Base-by-base conservation (phyloP, 148 eudicot genomes). In the Diospyros kaki region DNA sequence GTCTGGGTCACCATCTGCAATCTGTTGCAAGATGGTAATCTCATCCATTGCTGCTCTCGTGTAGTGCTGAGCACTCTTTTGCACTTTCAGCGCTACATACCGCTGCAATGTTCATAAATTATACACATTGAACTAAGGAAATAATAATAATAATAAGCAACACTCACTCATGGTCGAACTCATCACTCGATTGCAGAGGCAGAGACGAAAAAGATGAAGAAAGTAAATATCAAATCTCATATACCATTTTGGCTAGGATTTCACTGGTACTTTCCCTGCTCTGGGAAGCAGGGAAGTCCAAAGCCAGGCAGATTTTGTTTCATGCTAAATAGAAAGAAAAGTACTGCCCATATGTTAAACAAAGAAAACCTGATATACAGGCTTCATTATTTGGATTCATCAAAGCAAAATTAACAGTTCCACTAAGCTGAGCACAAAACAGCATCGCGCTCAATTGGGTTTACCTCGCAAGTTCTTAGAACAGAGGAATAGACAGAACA, bases 41-140 rank as follows among this genome's bases (percentile, higher is more conserved):
- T 73, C 75, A 73, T 73, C 67, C 75, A 73, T 73, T 13, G 66
- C 75, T 8, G 75, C 75, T 66, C 61, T 67, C 7, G 75, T 73
- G 75, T 61, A 73, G 46, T 73, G 75, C 39, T 60, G 75, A 1
- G 67, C 75, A 60, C 75, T 73, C 28, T 61, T 73, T 61, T 73
- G 75, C 54, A 73, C 67, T 73, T 73, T 73, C 66, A 73, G 67
- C 1, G 75, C 75, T 17, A 73, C 75, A 73, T 73, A 73, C 39
- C 75, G 75, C 75, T 73, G 75, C 75, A 73, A 63, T 48, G 58
- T 60, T 28, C 42, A 59, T 58, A 14, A 66, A 73, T 43, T 18
- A 44, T 45, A 58, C 46, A 28, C 39, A 45, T 46, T 59, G 18
- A 45, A 41, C 55, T 44, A 48, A 48, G 4, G 8, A 48, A 48